These are phyloP conservation scores for Discostella pseudostelligera DNA, from an alignment of 108 stramenopile species.

Conservation along the genomic window DNA sequence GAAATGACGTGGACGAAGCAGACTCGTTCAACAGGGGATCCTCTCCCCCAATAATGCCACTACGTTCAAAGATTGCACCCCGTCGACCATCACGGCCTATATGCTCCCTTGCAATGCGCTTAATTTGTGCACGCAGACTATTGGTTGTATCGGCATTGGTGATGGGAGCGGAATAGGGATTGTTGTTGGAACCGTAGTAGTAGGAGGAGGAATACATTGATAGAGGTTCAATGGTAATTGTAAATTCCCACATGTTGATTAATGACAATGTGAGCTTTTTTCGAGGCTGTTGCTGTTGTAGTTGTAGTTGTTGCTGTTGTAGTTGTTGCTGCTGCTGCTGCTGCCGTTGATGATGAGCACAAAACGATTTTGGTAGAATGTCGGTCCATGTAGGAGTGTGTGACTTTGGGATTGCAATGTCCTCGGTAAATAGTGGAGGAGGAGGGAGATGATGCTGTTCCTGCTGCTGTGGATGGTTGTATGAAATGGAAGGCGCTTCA, in stretches of 20 bases:
- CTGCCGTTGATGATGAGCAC: background rate
- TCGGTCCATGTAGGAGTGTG: constrained; percentile 41
- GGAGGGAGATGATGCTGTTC: background rate
- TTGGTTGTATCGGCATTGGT: background rate
- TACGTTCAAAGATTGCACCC: constrained; percentile 41
- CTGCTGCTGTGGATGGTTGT: background rate
- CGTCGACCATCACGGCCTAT: constrained; percentile 55
- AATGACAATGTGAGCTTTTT: constrained; percentile 50
- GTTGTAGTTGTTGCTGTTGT: background rate
- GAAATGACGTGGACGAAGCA: no score
- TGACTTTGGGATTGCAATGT: constrained; percentile 13
- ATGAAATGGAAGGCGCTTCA: background rate
- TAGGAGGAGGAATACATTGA: background rate
- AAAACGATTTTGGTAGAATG: constrained; percentile 26
- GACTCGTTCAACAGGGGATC: constrained; percentile 23
- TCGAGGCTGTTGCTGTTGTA: background rate
- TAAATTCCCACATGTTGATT: constrained; percentile 77
- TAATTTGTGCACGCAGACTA: constrained; percentile 55
- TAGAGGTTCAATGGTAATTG: constrained; percentile 55
- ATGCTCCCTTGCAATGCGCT: constrained; percentile 58
- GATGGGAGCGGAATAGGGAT: background rate
- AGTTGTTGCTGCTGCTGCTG: constrained; percentile 3
- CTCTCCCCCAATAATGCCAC: constrained; percentile 13
- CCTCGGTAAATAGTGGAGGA: background rate
- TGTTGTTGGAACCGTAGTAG: background rate